Percentiles rank a stretch among this genome's conserved stretches.
phyloP scores from a whole-genome alignment of 805 yeast species.

The Candida koratica region DNA sequence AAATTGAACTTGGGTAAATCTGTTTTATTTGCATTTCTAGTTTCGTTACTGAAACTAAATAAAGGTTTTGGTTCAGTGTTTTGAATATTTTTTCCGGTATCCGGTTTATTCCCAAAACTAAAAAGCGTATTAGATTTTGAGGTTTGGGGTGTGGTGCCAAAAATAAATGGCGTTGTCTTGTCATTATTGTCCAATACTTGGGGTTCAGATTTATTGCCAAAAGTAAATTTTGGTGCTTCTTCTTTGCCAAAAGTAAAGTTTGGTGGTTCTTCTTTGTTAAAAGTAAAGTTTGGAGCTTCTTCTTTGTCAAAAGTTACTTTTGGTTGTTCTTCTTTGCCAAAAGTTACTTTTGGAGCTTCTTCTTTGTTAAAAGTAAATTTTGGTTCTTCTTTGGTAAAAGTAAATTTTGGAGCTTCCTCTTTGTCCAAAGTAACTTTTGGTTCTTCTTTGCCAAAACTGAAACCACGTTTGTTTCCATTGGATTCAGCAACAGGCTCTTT shows the following conservation, averaged over 20 bases:
- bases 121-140: too few relatives aligned
- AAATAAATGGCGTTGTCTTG: too few relatives aligned
- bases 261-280: constrained; percentile 1
- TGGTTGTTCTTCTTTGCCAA: constrained; percentile 7
- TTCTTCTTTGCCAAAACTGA: constrained; percentile 4
- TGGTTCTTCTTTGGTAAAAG: constrained; percentile 8
- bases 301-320: not conserved
- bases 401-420: constrained; percentile 9
- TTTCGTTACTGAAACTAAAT: not conserved
- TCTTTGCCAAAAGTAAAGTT: constrained; percentile 9
- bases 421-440: too few relatives aligned
- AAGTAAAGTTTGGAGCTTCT: not conserved
- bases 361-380: constrained; percentile 6
- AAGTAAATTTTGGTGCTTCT: constrained; percentile 12
- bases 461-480: constrained; percentile 11
- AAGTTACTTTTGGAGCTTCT: constrained; percentile 12
- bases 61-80: not conserved
- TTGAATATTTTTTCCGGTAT: too few relatives aligned
- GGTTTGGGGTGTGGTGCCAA: too few relatives aligned
- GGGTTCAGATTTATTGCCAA: constrained; percentile 13
- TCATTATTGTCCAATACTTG: too few relatives aligned
- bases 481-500: constrained; percentile 5
- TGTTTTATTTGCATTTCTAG: constrained; percentile 3
- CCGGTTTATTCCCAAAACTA: too few relatives aligned
- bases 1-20: constrained; percentile 9